These are phyloP conservation scores for Mycena venus DNA, from an alignment of 768 basidiomycete genomes.

Conservation along the genomic window DNA sequence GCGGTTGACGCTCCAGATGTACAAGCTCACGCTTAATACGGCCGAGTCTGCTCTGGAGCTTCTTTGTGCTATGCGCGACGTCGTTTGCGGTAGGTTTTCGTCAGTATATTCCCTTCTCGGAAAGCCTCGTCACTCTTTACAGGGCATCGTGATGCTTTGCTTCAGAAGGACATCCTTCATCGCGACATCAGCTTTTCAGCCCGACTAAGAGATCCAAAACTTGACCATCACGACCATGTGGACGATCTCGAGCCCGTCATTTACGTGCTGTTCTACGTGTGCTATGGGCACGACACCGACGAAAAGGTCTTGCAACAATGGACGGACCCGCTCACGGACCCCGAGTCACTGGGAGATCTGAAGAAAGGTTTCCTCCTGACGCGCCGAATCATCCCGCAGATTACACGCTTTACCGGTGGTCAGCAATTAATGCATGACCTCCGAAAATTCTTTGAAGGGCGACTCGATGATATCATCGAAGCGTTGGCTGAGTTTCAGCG, in stretches of 20 bases:
- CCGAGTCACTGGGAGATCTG: background rate
- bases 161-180: constrained; percentile 37
- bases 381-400: background rate
- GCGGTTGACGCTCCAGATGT: constrained; percentile 29
- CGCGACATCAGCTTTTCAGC: constrained; percentile 43
- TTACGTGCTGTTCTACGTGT: constrained; percentile 4
- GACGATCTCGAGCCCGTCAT: constrained; percentile 20
- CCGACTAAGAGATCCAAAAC: too few species aligned
- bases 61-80: constrained; percentile 32
- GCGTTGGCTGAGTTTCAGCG: background rate
- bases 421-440: background rate
- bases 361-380: background rate
- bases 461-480: background rate
- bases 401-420: background rate
- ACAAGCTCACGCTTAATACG: constrained; percentile 27
- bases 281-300: background rate
- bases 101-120: background rate
- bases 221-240: constrained; percentile 19
- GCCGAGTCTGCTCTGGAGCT: constrained; percentile 24
- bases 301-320: background rate
- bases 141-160: constrained; percentile 33
- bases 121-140: background rate
- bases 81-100: constrained; percentile 30
- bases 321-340: background rate
- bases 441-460: background rate